Conservation (phyloP, 2,329 filamentous ascomycete genomes). For the Fusarium setosum region DNA sequence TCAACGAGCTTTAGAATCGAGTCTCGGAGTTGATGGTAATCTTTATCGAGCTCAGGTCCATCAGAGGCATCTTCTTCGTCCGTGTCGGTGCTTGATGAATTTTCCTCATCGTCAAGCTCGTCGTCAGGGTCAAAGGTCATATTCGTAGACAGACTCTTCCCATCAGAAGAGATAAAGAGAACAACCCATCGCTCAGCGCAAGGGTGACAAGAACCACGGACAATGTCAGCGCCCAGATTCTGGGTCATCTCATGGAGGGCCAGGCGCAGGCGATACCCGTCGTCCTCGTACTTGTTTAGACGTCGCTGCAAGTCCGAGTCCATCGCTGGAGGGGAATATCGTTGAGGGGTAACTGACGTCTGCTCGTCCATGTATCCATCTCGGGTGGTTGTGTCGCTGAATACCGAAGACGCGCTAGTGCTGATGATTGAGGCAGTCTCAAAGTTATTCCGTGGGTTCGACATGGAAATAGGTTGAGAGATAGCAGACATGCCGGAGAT, state of each 20-base stretch:
- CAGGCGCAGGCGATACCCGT: slow-evolving; percentile 72
- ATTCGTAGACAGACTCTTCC: slow-evolving; percentile 74
- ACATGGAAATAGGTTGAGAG: slow-evolving; percentile 76
- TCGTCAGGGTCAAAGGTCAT: slow-evolving; percentile 80
- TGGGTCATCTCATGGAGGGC: slow-evolving; percentile 79
- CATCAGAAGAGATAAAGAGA: slow-evolving; percentile 80
- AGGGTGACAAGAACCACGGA: slow-evolving; percentile 78
- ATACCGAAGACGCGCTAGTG: slow-evolving; percentile 77
- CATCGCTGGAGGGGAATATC: slow-evolving; percentile 64
- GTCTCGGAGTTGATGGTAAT: slow-evolving; percentile 84
- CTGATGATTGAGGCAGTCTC: slow-evolving; percentile 79
- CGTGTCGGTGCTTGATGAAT: slow-evolving; percentile 70
- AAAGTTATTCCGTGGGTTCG: slow-evolving; percentile 64
- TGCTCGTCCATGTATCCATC: slow-evolving; percentile 72
- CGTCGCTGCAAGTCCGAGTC: slow-evolving; percentile 58
- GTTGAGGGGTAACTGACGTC: slow-evolving; percentile 59
- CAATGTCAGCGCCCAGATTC: slow-evolving; percentile 70
- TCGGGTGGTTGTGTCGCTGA: slow-evolving; percentile 77
- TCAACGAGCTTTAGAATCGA: slow-evolving; percentile 84
- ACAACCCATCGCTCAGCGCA: slow-evolving; percentile 87
- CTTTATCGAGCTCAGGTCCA: slow-evolving; percentile 75
- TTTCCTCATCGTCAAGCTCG: slow-evolving; percentile 73
- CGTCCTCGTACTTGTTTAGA: slow-evolving; percentile 68
- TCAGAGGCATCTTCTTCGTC: slow-evolving; percentile 71
- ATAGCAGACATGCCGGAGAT: slow-evolving; percentile 75